phyloP scores from a whole-genome alignment of 306 rosid genomes.

The Sophora flavescens region DNA sequence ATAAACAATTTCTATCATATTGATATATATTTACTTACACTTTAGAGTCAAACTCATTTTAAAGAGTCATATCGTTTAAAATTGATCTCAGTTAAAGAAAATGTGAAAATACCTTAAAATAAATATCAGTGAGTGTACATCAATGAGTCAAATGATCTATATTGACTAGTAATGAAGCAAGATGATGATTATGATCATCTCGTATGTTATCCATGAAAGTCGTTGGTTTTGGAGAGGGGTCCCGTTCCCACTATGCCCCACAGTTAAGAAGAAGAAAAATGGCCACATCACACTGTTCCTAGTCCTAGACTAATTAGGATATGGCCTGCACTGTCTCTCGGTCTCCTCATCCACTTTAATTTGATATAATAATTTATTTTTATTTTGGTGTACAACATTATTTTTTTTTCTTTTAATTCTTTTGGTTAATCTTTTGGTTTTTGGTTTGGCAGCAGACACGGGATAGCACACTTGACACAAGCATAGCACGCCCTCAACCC shows the following conservation, averaged over 20 bases:
- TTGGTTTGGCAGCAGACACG: slow-evolving; percentile 38
- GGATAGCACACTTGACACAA: slow-evolving; percentile 46
- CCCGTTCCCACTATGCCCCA: slow-evolving; percentile 24
- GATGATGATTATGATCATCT: slow-evolving; percentile 12
- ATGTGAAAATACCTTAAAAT: no score
- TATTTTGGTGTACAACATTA: background rate
- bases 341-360: slow-evolving; percentile 42
- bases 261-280: slow-evolving; percentile 11
- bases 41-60: no score
- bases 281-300: slow-evolving; percentile 36
- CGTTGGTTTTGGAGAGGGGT: background rate
- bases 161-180: slow-evolving; percentile 36
- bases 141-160: background rate
- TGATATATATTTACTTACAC: no score
- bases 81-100: background rate
- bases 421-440: background rate
- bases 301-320: slow-evolving; percentile 34
- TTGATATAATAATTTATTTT: slow-evolving; percentile 33
- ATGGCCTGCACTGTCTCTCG: slow-evolving; percentile 39
- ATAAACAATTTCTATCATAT: no score
- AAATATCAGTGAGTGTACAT: no score
- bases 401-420: background rate
- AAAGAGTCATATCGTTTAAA: no score
- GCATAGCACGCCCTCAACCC: slow-evolving; percentile 47
- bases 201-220: slow-evolving; percentile 49